Evolutionary conservation across 1,284 basidiomycete genomes (phyloP).

Genomic region (Tylopilus sp.): DNA sequence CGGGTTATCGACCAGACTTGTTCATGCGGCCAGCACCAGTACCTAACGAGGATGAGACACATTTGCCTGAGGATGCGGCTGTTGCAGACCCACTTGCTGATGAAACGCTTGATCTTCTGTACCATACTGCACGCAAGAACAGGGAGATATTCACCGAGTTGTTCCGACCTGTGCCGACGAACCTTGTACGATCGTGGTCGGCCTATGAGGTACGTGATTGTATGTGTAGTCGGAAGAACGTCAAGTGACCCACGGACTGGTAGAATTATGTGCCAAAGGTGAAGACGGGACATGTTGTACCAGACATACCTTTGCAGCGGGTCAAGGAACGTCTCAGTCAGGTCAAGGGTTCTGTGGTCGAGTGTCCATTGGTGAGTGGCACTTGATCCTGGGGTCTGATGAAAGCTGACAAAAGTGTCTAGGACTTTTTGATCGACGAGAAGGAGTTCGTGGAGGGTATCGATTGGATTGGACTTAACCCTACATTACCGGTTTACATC

Average conservation of each 20-base stretch:
- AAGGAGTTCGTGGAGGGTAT: slow-evolving; percentile 71
- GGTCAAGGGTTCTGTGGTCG: slow-evolving; percentile 77
- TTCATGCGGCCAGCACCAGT: slow-evolving; percentile 83
- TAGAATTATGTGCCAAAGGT: slow-evolving; percentile 76
- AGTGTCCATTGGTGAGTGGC: slow-evolving; percentile 69
- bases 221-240: slow-evolving; percentile 10
- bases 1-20: slow-evolving; percentile 52
- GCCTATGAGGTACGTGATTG: slow-evolving; percentile 69
- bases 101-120: slow-evolving; percentile 68
- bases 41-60: slow-evolving; percentile 71
- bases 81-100: slow-evolving; percentile 84
- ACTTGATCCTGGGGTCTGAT: slow-evolving; percentile 14
- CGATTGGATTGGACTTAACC: slow-evolving; percentile 77
- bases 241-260: slow-evolving; percentile 19
- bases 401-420: slow-evolving; percentile 22
- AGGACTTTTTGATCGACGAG: slow-evolving; percentile 86
- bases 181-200: slow-evolving; percentile 78
- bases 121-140: slow-evolving; percentile 77
- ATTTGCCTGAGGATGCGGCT: slow-evolving; percentile 61
- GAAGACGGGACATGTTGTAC: slow-evolving; percentile 82
- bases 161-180: slow-evolving; percentile 82
- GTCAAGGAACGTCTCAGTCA: slow-evolving; percentile 76
- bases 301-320: slow-evolving; percentile 64
- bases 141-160: slow-evolving; percentile 82
- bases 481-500: slow-evolving; percentile 78